These are phyloP conservation scores for Miscanthus sacchariflorus DNA, from an alignment of 202 grass and related monocot genomes.

Conservation along the genomic window DNA sequence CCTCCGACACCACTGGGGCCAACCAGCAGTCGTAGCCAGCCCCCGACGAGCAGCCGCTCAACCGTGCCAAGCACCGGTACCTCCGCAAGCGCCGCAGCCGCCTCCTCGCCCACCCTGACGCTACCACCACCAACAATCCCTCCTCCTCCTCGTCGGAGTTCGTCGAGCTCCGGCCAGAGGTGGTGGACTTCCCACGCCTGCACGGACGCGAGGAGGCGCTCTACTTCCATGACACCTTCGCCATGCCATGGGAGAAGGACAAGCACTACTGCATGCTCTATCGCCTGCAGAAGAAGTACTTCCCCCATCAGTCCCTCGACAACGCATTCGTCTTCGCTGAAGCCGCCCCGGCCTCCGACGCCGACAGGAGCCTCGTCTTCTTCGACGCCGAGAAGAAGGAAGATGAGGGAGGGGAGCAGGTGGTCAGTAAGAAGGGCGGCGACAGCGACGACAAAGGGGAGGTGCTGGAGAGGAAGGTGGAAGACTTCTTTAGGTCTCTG, in stretches of 20 bases:
- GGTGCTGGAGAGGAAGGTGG: slow-evolving; percentile 84
- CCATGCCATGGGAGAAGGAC: slow-evolving; percentile 95
- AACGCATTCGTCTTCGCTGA: slow-evolving; percentile 76
- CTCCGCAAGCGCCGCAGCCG: slow-evolving; percentile 70
- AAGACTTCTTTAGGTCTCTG: slow-evolving; percentile 90
- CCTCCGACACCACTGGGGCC: background rate
- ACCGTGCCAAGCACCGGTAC: slow-evolving; percentile 74
- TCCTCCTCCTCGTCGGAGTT: slow-evolving; percentile 51
- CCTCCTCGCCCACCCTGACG: slow-evolving; percentile 55
- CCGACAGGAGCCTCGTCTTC: slow-evolving; percentile 65
- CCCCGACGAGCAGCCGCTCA: slow-evolving; percentile 33
- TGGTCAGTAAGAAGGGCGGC: slow-evolving; percentile 45
- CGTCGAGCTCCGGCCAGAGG: slow-evolving; percentile 81
- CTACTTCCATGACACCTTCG: slow-evolving; percentile 97
- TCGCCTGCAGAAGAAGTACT: slow-evolving; percentile 97
- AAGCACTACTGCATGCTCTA: slow-evolving; percentile 99
- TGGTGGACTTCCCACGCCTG: slow-evolving; percentile 87
- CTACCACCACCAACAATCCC: slow-evolving; percentile 45
- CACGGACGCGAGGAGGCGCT: slow-evolving; percentile 96
- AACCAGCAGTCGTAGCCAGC: background rate
- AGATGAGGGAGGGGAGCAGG: slow-evolving; percentile 6
- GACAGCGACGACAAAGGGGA: slow-evolving; percentile 49
- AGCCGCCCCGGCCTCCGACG: slow-evolving; percentile 24
- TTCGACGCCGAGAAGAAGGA: slow-evolving; percentile 63
- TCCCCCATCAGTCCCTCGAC: slow-evolving; percentile 90